Percentiles rank a stretch among this genome's conserved stretches.
These are phyloP conservation scores for Xylariaceae sp. DNA, from an alignment of 2,329 filamentous ascomycete species.

Conservation along the genomic window DNA sequence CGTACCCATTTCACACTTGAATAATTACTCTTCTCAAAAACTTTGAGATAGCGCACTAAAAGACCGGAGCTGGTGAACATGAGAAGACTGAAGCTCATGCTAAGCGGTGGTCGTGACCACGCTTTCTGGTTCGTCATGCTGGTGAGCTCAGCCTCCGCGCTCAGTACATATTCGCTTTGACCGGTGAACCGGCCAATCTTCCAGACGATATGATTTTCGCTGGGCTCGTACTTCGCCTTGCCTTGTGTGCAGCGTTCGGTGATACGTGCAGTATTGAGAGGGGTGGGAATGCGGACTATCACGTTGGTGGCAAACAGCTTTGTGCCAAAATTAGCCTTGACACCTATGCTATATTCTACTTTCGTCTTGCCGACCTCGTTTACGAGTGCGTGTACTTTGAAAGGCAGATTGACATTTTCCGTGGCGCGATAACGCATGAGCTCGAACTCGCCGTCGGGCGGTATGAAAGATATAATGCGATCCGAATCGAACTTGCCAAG, in stretches of 20 bases:
- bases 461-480: constrained; percentile 93
- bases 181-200: constrained; percentile 98
- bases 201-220: constrained; percentile 98
- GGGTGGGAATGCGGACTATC: constrained; percentile 87
- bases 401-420: constrained; percentile 96
- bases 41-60: constrained; percentile 90
- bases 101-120: constrained; percentile 91
- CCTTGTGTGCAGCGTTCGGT: constrained; percentile 91
- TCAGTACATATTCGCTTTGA: constrained; percentile 94
- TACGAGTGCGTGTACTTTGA: constrained; percentile 98
- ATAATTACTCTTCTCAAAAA: constrained; percentile 99
- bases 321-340: constrained; percentile 92
- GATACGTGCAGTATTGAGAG: constrained; percentile 91
- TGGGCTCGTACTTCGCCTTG: constrained; percentile 97
- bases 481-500: constrained; percentile 95
- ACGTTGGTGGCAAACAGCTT: constrained; percentile 98
- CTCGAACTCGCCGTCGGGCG: constrained; percentile 96
- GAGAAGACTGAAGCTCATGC: constrained; percentile 84
- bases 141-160: constrained; percentile 86
- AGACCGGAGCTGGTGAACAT: constrained; percentile 98
- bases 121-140: constrained; percentile 98
- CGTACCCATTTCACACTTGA: constrained; percentile 98
- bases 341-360: constrained; percentile 96
- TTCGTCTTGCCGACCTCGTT: constrained; percentile 96
- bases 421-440: constrained; percentile 98